Base-by-base conservation (phyloP, 2,329 filamentous ascomycete species). In the Aspergillus flavus region DNA sequence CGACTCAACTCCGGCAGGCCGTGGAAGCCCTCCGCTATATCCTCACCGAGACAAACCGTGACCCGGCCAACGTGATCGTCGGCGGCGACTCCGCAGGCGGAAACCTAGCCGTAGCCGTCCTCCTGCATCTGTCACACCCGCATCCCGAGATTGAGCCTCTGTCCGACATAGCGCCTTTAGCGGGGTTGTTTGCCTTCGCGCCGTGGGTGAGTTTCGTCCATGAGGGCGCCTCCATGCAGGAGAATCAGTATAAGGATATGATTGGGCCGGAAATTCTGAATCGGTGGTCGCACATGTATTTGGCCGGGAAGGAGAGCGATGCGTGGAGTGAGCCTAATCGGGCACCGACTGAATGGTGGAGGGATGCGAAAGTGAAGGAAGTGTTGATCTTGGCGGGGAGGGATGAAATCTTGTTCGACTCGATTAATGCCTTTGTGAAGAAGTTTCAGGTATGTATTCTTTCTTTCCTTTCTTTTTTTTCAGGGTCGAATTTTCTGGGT, bases 181-280 rank as follows among this genome's bases (percentile, higher is more conserved):
- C 72, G 2, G 85, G 80, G 1, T 77, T 81, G 0, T 71, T 88
- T 30, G 77, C 86, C 0, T 81, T 87, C 43, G 83, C 81, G 1
- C 86, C 87, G 0, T 89, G 87, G 87, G 73, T 81, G 5, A 80
- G 79, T 19, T 86, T 87, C 70, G 72, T 73, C 34, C 74, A 73
- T 0, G 70, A 79, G 16, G 77, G 79, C 39, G 71, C 76, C 1
- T 80, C 80, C 5, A 80, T 80, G 58, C 68, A 69, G 23, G 68
- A 71, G 7, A 86, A 87, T 65, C 75, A 73, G 4, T 76, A 79
- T 48, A 83, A 81, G 66, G 86, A 88, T 72, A 72, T 83, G 58
- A 75, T 88, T 32, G 73, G 79, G 16, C 63, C 67, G 0, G 64
- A 64, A 0, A 68, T 72, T 0, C 75, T 81, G 19, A 68, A 68